Base-by-base conservation (phyloP, 345 rosid species). In the Corchorus capsularis region DNA sequence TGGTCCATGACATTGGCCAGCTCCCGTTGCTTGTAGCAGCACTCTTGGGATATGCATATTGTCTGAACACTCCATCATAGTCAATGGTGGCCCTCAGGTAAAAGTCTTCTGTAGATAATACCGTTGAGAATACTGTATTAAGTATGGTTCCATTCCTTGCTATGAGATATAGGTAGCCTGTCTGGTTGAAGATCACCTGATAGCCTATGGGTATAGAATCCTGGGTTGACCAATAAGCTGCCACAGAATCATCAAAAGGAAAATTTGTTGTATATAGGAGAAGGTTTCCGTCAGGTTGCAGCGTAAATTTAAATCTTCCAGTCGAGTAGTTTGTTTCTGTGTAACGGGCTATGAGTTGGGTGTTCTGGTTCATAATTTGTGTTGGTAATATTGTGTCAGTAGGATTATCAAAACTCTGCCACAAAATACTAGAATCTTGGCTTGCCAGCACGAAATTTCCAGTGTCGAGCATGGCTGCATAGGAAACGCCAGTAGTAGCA, bases 21-120 rank as follows among this genome's bases (percentile, higher is more conserved):
- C 67, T 69, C 41, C 8, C 81, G 6, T 32, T 6, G 39, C 60
- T 41, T 39, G 72, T 77, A 70, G 19, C 46, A 15, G 63, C 16
- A 5, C 19, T 57, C 81, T 77, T 92, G 8, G 90, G 88, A 79
- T 89, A 85, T 19, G 80, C 81, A 60, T 90, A 89, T 15, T 79
- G 83, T 80, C 90, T 84, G 37, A 93, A 80, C 72, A 87, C 86
- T 4, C 96, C 89, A 70, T 89, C 90, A 41, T 72, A 82, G n/a
- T 91, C 94, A 11, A 91, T 34, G 50, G 79, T 78, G 4, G 81
- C 89, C 55, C 94, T 79, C 64, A 68, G 85, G 69, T 61, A 11
- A 86, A 67, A 82, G 8, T 81, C 78, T 27, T 20, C 37, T 13
- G 55, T 15, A 13, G 85, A 75, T 5, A 55, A 63, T 45, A 6